Evolutionary conservation across 2,329 filamentous ascomycete genomes (phyloP), one percentile per base, ranked within the genome.

Genomic region (Nemania abortiva): DNA sequence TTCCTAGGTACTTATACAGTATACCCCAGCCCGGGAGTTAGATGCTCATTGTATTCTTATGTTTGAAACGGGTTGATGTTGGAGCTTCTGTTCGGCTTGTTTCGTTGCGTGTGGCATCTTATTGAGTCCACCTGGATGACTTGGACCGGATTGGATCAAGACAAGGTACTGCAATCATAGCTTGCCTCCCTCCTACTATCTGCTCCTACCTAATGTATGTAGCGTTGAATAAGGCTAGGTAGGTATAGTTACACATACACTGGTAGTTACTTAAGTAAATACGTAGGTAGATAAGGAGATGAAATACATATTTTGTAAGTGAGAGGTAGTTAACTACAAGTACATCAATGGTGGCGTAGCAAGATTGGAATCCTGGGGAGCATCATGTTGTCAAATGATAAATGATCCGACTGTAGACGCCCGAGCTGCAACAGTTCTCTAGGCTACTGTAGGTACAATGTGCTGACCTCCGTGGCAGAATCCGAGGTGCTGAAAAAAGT

Each of bases 401-500:
- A 27, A 24, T 18, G 6, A 45, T 9, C 57, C 45, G 15, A 47
- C n/a, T 29, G 47, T 42, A 61, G 10, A 27, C 2, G 13, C 18
- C 24, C 15, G 20, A 45, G 54, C n/a, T 22, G 22, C 34, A 37
- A 52, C 29, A 39, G n/a, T n/a, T n/a, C n/a, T n/a, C n/a, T n/a
- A n/a, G n/a, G n/a, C n/a, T n/a, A n/a, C n/a, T n/a, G 22, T 27
- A 52, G 49, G 20, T 52, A 52, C 15, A 24, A 27, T 68, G 66
- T 72, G 57, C 71, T 70, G n/a, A n/a, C n/a, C n/a, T n/a, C n/a
- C n/a, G n/a, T n/a, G n/a, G n/a, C n/a, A n/a, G n/a, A n/a, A n/a
- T 71, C 70, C 67, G 68, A 73, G 68, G 71, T 65, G 55, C 45
- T 69, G 54, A n/a, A n/a, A n/a, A 71, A 71, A 52, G 69, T 50